Evolutionary conservation across 2,329 filamentous ascomycete species (phyloP).

Genomic region (Colletotrichum sublineola): DNA sequence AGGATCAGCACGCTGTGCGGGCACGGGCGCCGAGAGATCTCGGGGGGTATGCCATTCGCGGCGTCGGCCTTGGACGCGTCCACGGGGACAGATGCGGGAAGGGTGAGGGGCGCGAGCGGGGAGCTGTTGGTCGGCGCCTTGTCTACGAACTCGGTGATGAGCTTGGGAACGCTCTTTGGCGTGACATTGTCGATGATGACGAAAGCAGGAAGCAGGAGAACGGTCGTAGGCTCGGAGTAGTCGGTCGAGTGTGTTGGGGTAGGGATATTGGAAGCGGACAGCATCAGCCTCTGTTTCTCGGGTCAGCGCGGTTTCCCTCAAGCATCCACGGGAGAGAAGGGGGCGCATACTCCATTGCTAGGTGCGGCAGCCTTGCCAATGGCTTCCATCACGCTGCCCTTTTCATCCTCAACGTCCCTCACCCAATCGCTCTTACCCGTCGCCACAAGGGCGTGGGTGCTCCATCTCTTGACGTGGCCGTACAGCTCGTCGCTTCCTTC

Average conservation of each 20-base stretch:
- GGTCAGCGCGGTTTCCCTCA: slow-evolving; percentile 23
- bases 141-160: slow-evolving; percentile 80
- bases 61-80: slow-evolving; percentile 47
- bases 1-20: slow-evolving; percentile 90
- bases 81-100: slow-evolving; percentile 53
- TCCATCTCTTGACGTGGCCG: slow-evolving; percentile 87
- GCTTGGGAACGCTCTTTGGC: slow-evolving; percentile 76
- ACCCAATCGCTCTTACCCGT: slow-evolving; percentile 98
- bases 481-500: slow-evolving; percentile 85
- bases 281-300: slow-evolving; percentile 79
- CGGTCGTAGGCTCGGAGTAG: slow-evolving; percentile 79
- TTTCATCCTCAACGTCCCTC: slow-evolving; percentile 87
- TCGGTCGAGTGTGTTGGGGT: slow-evolving; percentile 75
- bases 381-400: slow-evolving; percentile 86
- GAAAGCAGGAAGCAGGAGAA: slow-evolving; percentile 88
- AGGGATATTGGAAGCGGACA: slow-evolving; percentile 92
- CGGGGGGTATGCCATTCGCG: slow-evolving; percentile 50
- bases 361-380: slow-evolving; percentile 71
- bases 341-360: slow-evolving; percentile 72
- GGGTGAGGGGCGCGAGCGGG: slow-evolving; percentile 62
- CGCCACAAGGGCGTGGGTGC: slow-evolving; percentile 89
- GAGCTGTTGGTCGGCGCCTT: slow-evolving; percentile 80
- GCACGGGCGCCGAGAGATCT: slow-evolving; percentile 68
- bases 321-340: background rate
- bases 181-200: slow-evolving; percentile 86